Evolutionary conservation across 495 filamentous ascomycete genomes (phyloP), one percentile per base, ranked within the genome.

Genomic region (Aspergillus funiculosus): DNA sequence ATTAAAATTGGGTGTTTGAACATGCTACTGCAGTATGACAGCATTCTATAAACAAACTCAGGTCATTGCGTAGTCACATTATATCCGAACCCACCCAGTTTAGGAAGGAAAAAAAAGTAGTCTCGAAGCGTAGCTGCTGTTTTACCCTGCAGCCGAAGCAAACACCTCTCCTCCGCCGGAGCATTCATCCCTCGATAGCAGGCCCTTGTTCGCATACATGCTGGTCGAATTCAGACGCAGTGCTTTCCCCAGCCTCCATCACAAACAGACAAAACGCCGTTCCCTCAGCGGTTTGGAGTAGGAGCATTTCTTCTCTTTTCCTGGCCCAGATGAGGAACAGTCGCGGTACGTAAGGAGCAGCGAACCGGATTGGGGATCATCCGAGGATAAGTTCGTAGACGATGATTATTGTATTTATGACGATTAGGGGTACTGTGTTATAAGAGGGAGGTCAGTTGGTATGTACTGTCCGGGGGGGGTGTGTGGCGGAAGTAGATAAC

Each of bases 371-470:
- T n/a, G n/a, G n/a, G n/a, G n/a, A 43, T 87, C 74, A 95, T 13
- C 91, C 92, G 27, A 97, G 76, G 20, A 94, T 77, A 4, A 95
- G 72, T 65, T 92, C 86, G 64, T 94, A 96, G 42, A 89, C 62
- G 61, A 95, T 94, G 50, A 97, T 82, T 37, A 95, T 59, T 1
- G 85, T 87, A 60, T 98, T 98, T 56, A 95, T 84, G 31, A 81
- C 78, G 59, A 98, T 97, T 39, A 98, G 71, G 6, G 91, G 94
- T 83, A 95, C 91, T 96, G 56, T 51, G 6, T 11, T 32, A n/a
- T n/a, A n/a, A n/a, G n/a, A n/a, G n/a, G n/a, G n/a, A n/a, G n/a
- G n/a, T n/a, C n/a, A n/a, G n/a, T n/a, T n/a, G n/a, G n/a, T n/a
- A n/a, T n/a, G n/a, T n/a, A n/a, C n/a, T n/a, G n/a, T n/a, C n/a